phyloP scores from a whole-genome alignment of 768 basidiomycete species.

The Naganishia friedmannii region DNA sequence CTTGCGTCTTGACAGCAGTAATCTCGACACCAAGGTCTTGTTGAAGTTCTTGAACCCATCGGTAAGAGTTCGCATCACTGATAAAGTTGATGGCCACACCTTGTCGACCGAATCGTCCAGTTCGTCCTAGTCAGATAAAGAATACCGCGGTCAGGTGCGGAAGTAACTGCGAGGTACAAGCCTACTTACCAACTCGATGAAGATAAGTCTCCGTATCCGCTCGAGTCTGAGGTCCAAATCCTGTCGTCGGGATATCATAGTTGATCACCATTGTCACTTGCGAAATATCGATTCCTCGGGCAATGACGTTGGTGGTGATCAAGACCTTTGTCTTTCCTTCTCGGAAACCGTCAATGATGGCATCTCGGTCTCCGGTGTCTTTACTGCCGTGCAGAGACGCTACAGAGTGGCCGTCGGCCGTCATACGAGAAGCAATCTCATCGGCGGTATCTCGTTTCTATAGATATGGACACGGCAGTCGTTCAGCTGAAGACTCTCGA shows the following conservation, averaged over 20 bases:
- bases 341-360: constrained; percentile 89
- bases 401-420: constrained; percentile 88
- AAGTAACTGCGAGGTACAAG: not conserved
- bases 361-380: constrained; percentile 81
- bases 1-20: constrained; percentile 78
- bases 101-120: constrained; percentile 94
- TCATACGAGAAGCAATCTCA: constrained; percentile 84
- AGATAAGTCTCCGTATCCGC: constrained; percentile 97
- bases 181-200: constrained; percentile 81
- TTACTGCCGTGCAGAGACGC: constrained; percentile 93
- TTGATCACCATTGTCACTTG: constrained; percentile 99
- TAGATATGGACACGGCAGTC: not conserved
- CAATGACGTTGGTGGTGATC: constrained; percentile 98
- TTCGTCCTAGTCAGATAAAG: constrained; percentile 65
- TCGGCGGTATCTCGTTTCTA: constrained; percentile 91
- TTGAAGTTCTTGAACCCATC: constrained; percentile 87
- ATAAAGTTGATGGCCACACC: constrained; percentile 98
- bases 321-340: constrained; percentile 94
- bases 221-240: constrained; percentile 56
- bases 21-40: constrained; percentile 73
- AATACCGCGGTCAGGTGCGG: not conserved
- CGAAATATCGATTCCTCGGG: constrained; percentile 94
- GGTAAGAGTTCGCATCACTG: constrained; percentile 80
- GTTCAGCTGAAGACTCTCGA: not conserved
- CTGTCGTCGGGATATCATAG: constrained; percentile 74